phyloP scores from a whole-genome alignment of 2,329 filamentous ascomycete genomes.

The Neonectria faginata region DNA sequence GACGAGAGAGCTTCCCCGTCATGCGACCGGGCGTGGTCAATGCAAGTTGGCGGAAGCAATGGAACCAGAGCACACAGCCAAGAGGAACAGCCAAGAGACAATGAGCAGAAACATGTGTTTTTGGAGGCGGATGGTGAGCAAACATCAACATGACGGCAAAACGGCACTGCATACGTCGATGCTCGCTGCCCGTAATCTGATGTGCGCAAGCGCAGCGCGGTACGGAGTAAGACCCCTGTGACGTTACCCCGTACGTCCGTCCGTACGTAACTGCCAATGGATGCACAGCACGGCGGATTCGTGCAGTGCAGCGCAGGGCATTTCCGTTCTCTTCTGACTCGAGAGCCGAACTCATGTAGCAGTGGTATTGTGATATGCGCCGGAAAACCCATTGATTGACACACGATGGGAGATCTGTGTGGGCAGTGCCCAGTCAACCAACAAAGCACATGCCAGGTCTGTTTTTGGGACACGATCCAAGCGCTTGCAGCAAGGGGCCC shows the following conservation, averaged over 20 bases:
- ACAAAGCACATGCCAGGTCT: conserved; percentile 8
- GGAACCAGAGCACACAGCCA: background rate
- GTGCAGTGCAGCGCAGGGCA: background rate
- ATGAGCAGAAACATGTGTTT: background rate
- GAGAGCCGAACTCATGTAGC: background rate
- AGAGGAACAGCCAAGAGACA: background rate
- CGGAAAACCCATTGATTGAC: background rate
- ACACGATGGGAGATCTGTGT: conserved; percentile 19
- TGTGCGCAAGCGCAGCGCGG: too few species aligned
- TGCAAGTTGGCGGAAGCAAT: conserved; percentile 8
- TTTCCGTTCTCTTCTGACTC: background rate
- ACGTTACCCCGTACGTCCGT: background rate
- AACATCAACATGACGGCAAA: background rate
- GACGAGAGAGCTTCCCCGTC: conserved; percentile 14
- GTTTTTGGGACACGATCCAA: conserved; percentile 15
- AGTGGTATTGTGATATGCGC: background rate
- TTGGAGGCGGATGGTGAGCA: background rate
- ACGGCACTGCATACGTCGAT: background rate
- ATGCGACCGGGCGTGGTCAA: conserved; percentile 15
- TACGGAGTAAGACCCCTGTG: background rate
- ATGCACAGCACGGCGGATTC: background rate
- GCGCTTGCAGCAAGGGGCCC: conserved; percentile 11
- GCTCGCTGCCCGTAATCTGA: background rate
- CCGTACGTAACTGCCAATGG: background rate
- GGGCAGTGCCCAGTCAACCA: conserved; percentile 18